Percentiles rank a stretch among this genome's conserved stretches.
These are phyloP conservation scores for Exophiala lecanii-corni DNA, from an alignment of 2,329 filamentous ascomycete genomes.

Conservation along the genomic window DNA sequence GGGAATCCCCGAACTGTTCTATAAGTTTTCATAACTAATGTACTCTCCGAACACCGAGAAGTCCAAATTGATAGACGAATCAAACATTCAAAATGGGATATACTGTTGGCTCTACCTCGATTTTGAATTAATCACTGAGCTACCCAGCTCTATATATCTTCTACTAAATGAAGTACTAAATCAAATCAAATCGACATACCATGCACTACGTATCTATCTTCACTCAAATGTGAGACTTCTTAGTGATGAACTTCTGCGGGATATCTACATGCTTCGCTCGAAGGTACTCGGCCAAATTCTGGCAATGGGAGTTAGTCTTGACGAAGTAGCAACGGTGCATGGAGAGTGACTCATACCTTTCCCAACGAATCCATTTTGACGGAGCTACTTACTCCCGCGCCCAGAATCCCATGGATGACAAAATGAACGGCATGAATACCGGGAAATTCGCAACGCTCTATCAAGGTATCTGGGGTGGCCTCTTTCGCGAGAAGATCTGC, in stretches of 20 bases:
- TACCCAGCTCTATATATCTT: too few relatives aligned
- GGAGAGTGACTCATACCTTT: slow-evolving; percentile 36
- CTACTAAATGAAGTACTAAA: too few relatives aligned
- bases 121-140: too few relatives aligned
- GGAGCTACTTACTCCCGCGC: slow-evolving; percentile 44
- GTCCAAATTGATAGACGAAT: too few relatives aligned
- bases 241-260: slow-evolving; percentile 24
- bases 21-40: too few relatives aligned
- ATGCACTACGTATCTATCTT: too few relatives aligned
- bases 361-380: slow-evolving; percentile 45
- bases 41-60: too few relatives aligned
- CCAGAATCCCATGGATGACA: slow-evolving; percentile 44
- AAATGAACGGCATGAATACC: slow-evolving; percentile 46
- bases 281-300: slow-evolving; percentile 48
- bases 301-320: not conserved
- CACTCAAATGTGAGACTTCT: not conserved
- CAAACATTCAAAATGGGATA: too few relatives aligned
- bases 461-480: slow-evolving; percentile 36
- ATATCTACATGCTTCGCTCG: slow-evolving; percentile 38
- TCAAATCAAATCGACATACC: too few relatives aligned
- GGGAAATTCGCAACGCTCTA: slow-evolving; percentile 45
- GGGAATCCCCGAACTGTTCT: too few relatives aligned
- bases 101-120: too few relatives aligned
- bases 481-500: slow-evolving; percentile 38
- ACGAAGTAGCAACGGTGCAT: too few relatives aligned